Percentiles rank a stretch among this genome's conserved stretches.
Evolutionary conservation across 2,329 filamentous ascomycete species (phyloP).

Genomic region (Fulvia fulva): DNA sequence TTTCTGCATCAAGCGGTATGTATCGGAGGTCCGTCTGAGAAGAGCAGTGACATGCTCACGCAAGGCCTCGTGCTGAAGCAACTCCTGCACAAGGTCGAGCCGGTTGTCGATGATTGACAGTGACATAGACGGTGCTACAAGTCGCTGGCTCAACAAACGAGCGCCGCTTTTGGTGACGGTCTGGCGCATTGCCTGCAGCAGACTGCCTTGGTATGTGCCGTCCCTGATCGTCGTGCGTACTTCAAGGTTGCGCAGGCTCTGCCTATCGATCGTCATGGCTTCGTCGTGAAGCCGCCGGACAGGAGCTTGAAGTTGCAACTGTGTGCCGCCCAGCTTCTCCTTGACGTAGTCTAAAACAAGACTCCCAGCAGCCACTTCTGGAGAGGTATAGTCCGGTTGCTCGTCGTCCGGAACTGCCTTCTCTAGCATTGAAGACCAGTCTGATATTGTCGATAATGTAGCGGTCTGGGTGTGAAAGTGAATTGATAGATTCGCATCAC

Average conservation of each 20-base stretch:
- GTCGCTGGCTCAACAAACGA: constrained; percentile 74
- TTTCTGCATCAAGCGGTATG: constrained; percentile 85
- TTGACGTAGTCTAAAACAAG: constrained; percentile 81
- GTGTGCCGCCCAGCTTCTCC: constrained; percentile 69
- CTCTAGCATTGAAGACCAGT: constrained; percentile 77
- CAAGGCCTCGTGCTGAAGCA: constrained; percentile 63
- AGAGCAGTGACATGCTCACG: constrained; percentile 66
- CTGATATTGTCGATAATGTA: constrained; percentile 48
- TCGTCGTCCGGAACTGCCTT: constrained; percentile 57
- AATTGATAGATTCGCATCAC: constrained; percentile 58
- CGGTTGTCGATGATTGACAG: constrained; percentile 71
- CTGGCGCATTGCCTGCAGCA: constrained; percentile 82
- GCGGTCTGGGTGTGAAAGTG: constrained; percentile 60
- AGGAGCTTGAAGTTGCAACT: constrained; percentile 80
- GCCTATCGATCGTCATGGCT: constrained; percentile 87
- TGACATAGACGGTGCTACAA: constrained; percentile 88
- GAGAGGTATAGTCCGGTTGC: constrained; percentile 55
- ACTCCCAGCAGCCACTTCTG: constrained; percentile 73
- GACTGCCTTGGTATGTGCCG: constrained; percentile 71
- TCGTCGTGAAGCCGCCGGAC: constrained; percentile 68
- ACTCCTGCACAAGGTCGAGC: constrained; percentile 74
- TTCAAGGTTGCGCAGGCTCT: constrained; percentile 83
- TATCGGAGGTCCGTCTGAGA: constrained; percentile 74
- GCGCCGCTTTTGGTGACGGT: constrained; percentile 92
- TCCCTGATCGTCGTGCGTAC: constrained; percentile 83